These are phyloP conservation scores for Acidomyces sp. DNA, from an alignment of 495 filamentous ascomycete genomes.

Conservation along the genomic window DNA sequence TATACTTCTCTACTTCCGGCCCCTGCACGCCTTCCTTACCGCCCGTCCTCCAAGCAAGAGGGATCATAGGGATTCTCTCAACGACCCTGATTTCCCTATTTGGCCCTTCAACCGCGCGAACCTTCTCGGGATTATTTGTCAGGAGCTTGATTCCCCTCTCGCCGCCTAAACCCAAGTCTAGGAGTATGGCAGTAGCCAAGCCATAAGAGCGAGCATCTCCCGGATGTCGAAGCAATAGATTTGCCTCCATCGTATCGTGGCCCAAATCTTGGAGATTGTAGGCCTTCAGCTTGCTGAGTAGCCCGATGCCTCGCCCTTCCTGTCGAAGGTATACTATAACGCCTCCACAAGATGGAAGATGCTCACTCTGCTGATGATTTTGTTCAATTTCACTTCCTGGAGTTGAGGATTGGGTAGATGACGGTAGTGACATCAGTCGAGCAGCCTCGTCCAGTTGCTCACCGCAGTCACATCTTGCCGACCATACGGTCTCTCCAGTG, in stretches of 20 bases:
- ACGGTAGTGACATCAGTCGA: conserved; percentile 73
- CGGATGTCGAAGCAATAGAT: conserved; percentile 78
- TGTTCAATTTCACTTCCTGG: conserved; percentile 10
- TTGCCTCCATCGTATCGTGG: conserved; percentile 91
- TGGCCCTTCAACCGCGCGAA: conserved; percentile 83
- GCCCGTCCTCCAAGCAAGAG: conserved; percentile 78
- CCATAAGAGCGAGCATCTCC: conserved; percentile 92
- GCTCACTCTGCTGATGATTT: background rate
- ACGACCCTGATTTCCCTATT: conserved; percentile 75
- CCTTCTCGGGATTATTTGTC: conserved; percentile 98
- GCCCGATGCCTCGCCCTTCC: conserved; percentile 88
- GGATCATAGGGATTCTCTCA: conserved; percentile 88
- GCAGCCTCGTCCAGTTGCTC: conserved; percentile 97
- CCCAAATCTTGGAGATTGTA: conserved; percentile 96
- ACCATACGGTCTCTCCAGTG: conserved; percentile 97
- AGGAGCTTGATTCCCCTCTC: conserved; percentile 64
- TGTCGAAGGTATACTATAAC: conserved; percentile 92
- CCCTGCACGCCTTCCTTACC: conserved; percentile 70
- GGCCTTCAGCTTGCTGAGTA: conserved; percentile 91
- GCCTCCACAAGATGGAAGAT: conserved; percentile 48
- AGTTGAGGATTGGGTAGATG: conserved; percentile 17
- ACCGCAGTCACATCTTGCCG: conserved; percentile 90
- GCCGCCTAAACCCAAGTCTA: conserved; percentile 63
- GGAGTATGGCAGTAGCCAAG: conserved; percentile 82
- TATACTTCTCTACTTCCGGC: conserved; percentile 80